Evolutionary conservation across 805 yeast species (phyloP).

Genomic region (Brettanomyces bruxellensis): DNA sequence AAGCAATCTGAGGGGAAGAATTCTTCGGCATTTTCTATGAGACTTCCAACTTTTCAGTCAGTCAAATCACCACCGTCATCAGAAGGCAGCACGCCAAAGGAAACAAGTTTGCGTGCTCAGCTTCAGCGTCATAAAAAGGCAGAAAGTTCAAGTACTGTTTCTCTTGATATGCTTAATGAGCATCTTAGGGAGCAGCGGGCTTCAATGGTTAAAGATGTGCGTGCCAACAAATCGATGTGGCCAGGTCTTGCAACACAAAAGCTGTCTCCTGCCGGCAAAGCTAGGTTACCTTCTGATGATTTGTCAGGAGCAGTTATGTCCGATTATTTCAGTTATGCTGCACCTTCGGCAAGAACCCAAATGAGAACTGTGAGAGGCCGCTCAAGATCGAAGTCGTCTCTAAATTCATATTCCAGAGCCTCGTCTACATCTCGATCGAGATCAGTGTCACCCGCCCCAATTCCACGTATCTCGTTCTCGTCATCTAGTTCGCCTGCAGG

Average conservation of each 20-base stretch:
- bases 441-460: neutral
- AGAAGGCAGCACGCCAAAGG: neutral
- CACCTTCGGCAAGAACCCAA: slow-evolving; percentile 6
- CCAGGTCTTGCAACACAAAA: neutral
- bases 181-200: slow-evolving; percentile 10
- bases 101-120: neutral
- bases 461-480: neutral
- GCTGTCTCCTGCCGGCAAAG: neutral
- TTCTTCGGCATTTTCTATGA: slow-evolving; percentile 2
- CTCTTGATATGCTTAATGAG: slow-evolving; percentile 3
- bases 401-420: neutral
- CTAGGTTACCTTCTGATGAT: slow-evolving; percentile 1
- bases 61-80: neutral
- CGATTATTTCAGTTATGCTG: slow-evolving; percentile 23
- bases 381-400: neutral
- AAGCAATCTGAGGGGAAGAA: neutral
- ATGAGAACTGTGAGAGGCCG: neutral
- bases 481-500: slow-evolving; percentile 2
- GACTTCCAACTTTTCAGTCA: slow-evolving; percentile 4
- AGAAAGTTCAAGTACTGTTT: neutral
- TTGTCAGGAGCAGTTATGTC: slow-evolving; percentile 4
- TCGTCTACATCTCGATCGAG: neutral
- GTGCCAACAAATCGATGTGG: too few relatives aligned
- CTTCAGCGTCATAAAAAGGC: neutral
- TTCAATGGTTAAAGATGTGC: neutral